Evolutionary conservation across 257 asterid species (phyloP).

Genomic region (Nicotiana obtusifolia): DNA sequence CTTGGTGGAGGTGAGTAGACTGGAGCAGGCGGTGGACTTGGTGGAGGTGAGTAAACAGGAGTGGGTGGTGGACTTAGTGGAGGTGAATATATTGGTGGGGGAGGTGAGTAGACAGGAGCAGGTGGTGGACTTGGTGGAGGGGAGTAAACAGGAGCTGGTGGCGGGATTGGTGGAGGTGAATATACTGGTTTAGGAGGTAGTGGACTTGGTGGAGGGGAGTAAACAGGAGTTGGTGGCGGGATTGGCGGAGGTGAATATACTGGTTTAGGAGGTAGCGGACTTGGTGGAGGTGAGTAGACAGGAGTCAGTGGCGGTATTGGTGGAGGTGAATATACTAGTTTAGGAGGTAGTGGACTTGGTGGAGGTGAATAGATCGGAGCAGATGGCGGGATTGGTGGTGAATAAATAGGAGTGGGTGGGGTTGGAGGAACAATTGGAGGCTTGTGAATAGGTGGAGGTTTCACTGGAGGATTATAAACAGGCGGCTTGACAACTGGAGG

Average conservation of each 20-base stretch:
- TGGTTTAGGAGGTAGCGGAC: background rate
- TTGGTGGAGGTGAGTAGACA: background rate
- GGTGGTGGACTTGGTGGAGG: background rate
- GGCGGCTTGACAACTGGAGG: background rate
- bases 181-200: background rate
- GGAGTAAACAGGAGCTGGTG: background rate
- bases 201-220: background rate
- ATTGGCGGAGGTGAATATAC: background rate
- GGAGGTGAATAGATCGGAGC: background rate
- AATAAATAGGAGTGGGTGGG: background rate
- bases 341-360: background rate
- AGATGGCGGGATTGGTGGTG: background rate
- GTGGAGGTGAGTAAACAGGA: background rate
- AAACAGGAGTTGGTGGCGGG: background rate
- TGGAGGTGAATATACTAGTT: background rate
- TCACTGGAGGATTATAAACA: background rate
- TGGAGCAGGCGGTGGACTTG: background rate
- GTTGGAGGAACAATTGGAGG: background rate
- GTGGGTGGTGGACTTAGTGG: background rate
- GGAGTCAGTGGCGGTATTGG: background rate
- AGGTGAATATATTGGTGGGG: no score
- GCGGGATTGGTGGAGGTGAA: background rate
- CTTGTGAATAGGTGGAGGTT: background rate
- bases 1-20: background rate
- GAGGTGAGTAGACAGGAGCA: background rate